These are phyloP conservation scores for Pugionium cornutum DNA, from an alignment of 345 rosid genomes.

Conservation along the genomic window DNA sequence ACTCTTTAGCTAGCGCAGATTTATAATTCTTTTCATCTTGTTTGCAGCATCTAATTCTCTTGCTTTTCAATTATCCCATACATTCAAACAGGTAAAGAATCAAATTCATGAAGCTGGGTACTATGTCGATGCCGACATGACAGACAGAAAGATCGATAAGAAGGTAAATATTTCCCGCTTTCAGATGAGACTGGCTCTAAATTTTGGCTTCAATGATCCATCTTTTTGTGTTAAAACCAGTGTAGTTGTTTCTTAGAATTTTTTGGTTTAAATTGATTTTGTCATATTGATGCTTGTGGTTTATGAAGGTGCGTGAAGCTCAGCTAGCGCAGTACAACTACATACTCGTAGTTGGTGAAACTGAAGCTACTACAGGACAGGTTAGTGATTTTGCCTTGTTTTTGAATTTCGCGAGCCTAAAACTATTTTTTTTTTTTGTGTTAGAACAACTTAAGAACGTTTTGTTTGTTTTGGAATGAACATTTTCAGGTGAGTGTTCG, in stretches of 20 bases:
- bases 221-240: neutral
- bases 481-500: conserved; percentile 76
- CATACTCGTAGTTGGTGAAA: conserved; percentile 95
- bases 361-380: conserved; percentile 74
- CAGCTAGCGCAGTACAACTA: conserved; percentile 90
- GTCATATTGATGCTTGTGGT: conserved; percentile 17
- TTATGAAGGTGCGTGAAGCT: conserved; percentile 83
- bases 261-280: no score
- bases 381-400: conserved; percentile 43
- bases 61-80: conserved; percentile 33
- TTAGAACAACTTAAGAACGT: conserved; percentile 4
- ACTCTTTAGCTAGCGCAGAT: neutral
- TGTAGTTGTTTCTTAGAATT: neutral
- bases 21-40: conserved; percentile 5
- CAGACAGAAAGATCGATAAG: conserved; percentile 86
- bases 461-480: neutral
- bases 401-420: neutral
- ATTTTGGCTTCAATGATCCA: no score
- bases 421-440: neutral
- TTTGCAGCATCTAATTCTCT: conserved; percentile 9
- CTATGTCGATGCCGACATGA: conserved; percentile 72
- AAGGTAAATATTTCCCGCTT: conserved; percentile 52
- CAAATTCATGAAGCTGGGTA: conserved; percentile 71
- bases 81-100: conserved; percentile 55
- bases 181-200: neutral